Evolutionary conservation across 148 eudicot species (phyloP).

Genomic region (Rhododendron kiyosumense): DNA sequence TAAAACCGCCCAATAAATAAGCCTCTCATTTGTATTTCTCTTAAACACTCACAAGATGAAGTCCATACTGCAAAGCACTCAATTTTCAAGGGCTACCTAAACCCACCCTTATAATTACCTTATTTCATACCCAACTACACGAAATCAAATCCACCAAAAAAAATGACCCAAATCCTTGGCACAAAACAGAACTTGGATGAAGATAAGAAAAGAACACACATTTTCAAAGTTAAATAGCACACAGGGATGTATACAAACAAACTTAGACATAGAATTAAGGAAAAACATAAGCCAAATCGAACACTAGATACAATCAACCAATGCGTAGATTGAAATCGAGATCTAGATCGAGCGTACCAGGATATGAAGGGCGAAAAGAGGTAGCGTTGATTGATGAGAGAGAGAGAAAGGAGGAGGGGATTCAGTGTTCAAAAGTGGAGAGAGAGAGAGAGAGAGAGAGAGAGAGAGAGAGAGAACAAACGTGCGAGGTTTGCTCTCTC

Average conservation of each 20-base stretch:
- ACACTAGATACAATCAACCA: not conserved
- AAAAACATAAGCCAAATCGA: not conserved
- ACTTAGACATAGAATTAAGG: not conserved
- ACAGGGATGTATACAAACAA: not conserved
- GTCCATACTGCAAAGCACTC: not conserved
- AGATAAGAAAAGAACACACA: not conserved
- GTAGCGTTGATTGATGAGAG: conserved; percentile 6
- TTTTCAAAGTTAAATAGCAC: not conserved
- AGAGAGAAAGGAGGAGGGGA: not conserved
- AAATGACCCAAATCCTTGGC: not conserved
- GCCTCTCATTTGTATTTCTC: not conserved
- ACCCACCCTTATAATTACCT: not conserved
- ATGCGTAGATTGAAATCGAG: not conserved
- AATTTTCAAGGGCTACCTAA: not conserved
- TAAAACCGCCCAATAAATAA: not conserved
- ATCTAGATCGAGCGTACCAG: conserved; percentile 7
- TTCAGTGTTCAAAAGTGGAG: not conserved
- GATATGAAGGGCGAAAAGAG: not conserved
- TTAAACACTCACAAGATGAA: not conserved
- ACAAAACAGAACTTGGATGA: not conserved
- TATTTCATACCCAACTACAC: not conserved
- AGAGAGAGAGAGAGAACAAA: not conserved
- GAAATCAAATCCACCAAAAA: not conserved
- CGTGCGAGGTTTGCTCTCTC: conserved; percentile 12
- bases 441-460: not conserved